These are phyloP conservation scores for Beta macrorhiza DNA, from an alignment of 179 eudicot genomes.

Conservation along the genomic window DNA sequence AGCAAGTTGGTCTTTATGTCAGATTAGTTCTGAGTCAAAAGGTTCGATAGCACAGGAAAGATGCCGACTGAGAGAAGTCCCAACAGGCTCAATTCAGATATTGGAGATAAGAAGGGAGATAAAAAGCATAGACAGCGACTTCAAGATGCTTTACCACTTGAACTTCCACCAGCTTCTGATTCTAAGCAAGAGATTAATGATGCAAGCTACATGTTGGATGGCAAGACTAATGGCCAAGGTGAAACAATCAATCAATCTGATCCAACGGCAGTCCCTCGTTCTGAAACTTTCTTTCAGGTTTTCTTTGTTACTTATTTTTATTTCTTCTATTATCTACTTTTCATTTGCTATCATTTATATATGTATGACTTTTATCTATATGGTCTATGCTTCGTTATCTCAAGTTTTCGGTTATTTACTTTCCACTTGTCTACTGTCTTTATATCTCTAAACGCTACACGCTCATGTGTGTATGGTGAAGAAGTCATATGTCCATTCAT, in stretches of 20 bases:
- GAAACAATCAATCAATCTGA: slow-evolving; percentile 34
- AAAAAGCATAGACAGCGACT: slow-evolving; percentile 49
- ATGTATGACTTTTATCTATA: background rate
- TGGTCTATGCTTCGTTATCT: background rate
- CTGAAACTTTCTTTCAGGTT: slow-evolving; percentile 61
- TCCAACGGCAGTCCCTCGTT: slow-evolving; percentile 34
- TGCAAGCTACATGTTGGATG: slow-evolving; percentile 36
- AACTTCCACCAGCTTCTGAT: slow-evolving; percentile 32
- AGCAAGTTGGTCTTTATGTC: slow-evolving; percentile 3
- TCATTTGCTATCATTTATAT: background rate
- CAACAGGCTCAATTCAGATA: slow-evolving; percentile 33
- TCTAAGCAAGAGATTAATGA: slow-evolving; percentile 39
- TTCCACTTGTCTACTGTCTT: background rate
- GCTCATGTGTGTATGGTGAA: background rate
- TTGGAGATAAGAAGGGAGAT: slow-evolving; percentile 49
- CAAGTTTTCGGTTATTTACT: background rate
- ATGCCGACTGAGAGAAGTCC: slow-evolving; percentile 54
- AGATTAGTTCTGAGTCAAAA: background rate
- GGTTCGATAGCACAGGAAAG: background rate
- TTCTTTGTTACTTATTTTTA: background rate
- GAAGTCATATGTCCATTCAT: background rate
- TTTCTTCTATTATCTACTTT: background rate
- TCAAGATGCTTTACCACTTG: slow-evolving; percentile 64
- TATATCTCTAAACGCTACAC: background rate
- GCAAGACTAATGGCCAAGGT: slow-evolving; percentile 33